Percentiles rank a stretch among this genome's conserved stretches.
phyloP scores from a whole-genome alignment of 192 early-diverging fungal species.

The Anaeromyces robustus region DNA sequence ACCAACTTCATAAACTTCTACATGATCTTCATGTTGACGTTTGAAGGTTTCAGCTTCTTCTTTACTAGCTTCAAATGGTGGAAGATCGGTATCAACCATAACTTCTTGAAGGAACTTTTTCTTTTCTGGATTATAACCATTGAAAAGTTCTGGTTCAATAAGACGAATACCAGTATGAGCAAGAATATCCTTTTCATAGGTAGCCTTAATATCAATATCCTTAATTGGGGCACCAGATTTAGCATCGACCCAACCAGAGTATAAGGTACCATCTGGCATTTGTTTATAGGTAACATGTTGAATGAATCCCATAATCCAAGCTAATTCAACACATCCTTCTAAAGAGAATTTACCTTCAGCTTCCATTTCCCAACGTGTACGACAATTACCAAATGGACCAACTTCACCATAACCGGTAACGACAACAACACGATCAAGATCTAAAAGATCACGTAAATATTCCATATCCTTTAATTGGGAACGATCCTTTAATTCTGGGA shows the following conservation, averaged over 20 bases:
- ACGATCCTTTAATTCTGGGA: conserved; percentile 44
- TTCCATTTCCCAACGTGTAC: conserved; percentile 96
- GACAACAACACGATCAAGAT: conserved; percentile 84
- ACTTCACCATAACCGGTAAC: conserved; percentile 88
- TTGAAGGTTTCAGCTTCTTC: conserved; percentile 78
- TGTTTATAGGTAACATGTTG: conserved; percentile 15
- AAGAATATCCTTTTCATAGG: conserved; percentile 78
- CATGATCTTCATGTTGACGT: conserved; percentile 61
- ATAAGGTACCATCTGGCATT: conserved; percentile 10
- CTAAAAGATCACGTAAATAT: conserved; percentile 52
- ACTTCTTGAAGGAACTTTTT: conserved; percentile 83
- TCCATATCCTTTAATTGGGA: conserved; percentile 24
- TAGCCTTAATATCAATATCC: conserved; percentile 73
- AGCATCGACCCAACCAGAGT: conserved; percentile 88
- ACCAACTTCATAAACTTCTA: conserved; percentile 48
- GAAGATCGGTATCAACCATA: conserved; percentile 68
- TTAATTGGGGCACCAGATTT: conserved; percentile 68
- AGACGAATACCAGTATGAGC: conserved; percentile 88
- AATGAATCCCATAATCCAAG: conserved; percentile 95
- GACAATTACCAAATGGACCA: conserved; percentile 69
- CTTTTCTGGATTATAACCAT: conserved; percentile 68
- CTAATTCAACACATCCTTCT: conserved; percentile 88
- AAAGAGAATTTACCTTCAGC: conserved; percentile 72
- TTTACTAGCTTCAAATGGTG: conserved; percentile 69
- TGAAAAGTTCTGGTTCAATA: conserved; percentile 69